These are phyloP conservation scores for Nakazawaea sp. DNA, from an alignment of 805 yeast species.

Conservation along the genomic window DNA sequence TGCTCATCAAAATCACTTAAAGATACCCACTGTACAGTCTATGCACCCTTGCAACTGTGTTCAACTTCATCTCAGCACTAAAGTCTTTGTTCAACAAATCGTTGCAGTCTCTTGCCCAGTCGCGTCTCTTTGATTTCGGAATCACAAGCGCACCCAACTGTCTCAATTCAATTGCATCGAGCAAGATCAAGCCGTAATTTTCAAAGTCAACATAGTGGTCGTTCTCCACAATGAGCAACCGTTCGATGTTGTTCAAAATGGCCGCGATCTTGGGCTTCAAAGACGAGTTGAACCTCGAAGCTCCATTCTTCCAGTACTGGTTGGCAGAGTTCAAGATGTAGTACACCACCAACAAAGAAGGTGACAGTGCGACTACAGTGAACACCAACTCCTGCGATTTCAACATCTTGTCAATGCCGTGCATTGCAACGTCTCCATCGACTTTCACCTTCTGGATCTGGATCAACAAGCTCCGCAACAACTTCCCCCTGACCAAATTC, in stretches of 20 bases:
- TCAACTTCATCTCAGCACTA: conserved; percentile 31
- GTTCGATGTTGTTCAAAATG: conserved; percentile 52
- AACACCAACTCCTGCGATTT: conserved; percentile 93
- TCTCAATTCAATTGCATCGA: conserved; percentile 58
- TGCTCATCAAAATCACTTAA: conserved; percentile 6
- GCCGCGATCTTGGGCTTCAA: conserved; percentile 30
- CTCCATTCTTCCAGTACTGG: conserved; percentile 28
- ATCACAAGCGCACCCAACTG: conserved; percentile 39
- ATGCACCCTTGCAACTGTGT: conserved; percentile 8
- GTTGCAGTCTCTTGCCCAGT: conserved; percentile 59
- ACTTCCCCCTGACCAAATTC: conserved; percentile 58
- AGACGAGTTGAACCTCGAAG: conserved; percentile 24
- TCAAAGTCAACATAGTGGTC: conserved; percentile 21
- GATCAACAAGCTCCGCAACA: conserved; percentile 71
- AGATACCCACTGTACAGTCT: neutral
- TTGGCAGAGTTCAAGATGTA: conserved; percentile 28
- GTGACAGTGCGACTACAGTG: conserved; percentile 85
- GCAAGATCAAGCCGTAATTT: conserved; percentile 54
- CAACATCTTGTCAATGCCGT: conserved; percentile 83
- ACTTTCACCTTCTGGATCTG: conserved; percentile 96
- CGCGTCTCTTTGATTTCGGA: conserved; percentile 40
- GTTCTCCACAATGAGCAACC: conserved; percentile 32
- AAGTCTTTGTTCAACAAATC: conserved; percentile 42
- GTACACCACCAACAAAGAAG: conserved; percentile 57
- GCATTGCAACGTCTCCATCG: conserved; percentile 85